Evolutionary conservation across 139 green algal species (phyloP), one percentile per base, ranked within the genome.

Genomic region (Coccomyxa sp.): DNA sequence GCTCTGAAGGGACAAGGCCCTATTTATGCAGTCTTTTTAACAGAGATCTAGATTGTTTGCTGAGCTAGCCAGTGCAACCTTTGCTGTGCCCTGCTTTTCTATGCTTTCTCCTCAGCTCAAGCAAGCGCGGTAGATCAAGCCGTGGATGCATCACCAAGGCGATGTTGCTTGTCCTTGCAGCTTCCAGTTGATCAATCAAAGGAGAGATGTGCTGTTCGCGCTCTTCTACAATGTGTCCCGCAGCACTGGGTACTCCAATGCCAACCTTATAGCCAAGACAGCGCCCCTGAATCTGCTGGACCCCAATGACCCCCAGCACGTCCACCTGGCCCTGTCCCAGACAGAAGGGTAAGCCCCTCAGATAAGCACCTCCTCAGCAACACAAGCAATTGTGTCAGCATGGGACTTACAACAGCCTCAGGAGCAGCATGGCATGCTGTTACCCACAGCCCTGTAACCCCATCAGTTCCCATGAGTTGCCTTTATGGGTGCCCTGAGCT

Each of bases 131-230:
- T n/a, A 27, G 3, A 40, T 12, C 5, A 74, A 24, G 69, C 22
- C 44, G 16, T 71, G 6, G n/a, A n/a, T n/a, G n/a, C n/a, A n/a
- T n/a, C n/a, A n/a, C n/a, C n/a, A n/a, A n/a, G n/a, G n/a, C n/a
- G n/a, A n/a, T n/a, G n/a, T n/a, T n/a, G n/a, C n/a, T n/a, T n/a
- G n/a, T n/a, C n/a, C n/a, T n/a, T 74, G 73, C 84, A 92, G 88
- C 55, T 90, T 92, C 69, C 80, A 76, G 29, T 70, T 90, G 24
- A 80, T 91, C 76, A 92, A 86, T 79, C 85, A 91, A 55, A 76
- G 88, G 0, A 58, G 76, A 8, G 78, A 83, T 55, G 50, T 91
- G 39, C 74, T 75, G 1, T 86, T 91, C 41, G 76, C 50, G 5
- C 82, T 92, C 36, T 78, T 90, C 68, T 68, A 83, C 39, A 77